These are phyloP conservation scores for Lagerstroemia speciosa DNA, from an alignment of 345 rosid genomes.

Conservation along the genomic window DNA sequence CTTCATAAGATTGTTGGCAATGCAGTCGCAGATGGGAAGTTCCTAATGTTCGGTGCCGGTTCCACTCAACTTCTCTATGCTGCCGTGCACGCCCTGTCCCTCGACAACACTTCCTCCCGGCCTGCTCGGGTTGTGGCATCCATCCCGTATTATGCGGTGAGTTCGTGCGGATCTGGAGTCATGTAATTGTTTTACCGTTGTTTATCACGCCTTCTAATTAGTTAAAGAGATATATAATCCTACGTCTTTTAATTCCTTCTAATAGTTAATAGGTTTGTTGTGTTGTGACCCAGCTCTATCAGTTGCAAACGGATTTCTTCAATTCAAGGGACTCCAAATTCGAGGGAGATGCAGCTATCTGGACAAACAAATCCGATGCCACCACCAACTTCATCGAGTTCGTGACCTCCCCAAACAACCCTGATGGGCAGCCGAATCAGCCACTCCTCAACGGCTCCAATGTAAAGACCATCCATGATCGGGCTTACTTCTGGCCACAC, in stretches of 20 bases:
- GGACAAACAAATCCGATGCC: constrained; percentile 26
- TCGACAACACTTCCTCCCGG: constrained; percentile 24
- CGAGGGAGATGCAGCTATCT: constrained; percentile 40
- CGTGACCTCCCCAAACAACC: constrained; percentile 77
- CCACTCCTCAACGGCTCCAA: constrained; percentile 46
- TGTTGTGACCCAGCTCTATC: constrained; percentile 37
- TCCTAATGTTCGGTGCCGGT: constrained; percentile 46
- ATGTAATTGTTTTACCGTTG: no score
- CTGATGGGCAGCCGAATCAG: constrained; percentile 48
- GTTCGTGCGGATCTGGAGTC: no score
- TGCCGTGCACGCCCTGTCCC: constrained; percentile 51
- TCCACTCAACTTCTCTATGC: constrained; percentile 62
- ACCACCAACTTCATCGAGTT: constrained; percentile 31
- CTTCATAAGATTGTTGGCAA: constrained; percentile 50
- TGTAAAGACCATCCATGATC: constrained; percentile 46
- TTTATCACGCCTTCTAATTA: no score
- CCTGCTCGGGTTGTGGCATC: constrained; percentile 42
- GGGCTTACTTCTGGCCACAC: constrained; percentile 76
- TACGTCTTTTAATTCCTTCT: no score
- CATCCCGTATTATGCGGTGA: constrained; percentile 46
- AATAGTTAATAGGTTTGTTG: background rate
- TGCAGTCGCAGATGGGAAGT: constrained; percentile 42
- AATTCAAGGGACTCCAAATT: constrained; percentile 25
- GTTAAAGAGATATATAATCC: no score
- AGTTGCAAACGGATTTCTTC: constrained; percentile 36